A percentile compares a stretch with the other conserved stretches of the same genome.
These are phyloP conservation scores for Aspergillus ochraceoroseus DNA, from an alignment of 2,329 filamentous ascomycete species.

Conservation along the genomic window DNA sequence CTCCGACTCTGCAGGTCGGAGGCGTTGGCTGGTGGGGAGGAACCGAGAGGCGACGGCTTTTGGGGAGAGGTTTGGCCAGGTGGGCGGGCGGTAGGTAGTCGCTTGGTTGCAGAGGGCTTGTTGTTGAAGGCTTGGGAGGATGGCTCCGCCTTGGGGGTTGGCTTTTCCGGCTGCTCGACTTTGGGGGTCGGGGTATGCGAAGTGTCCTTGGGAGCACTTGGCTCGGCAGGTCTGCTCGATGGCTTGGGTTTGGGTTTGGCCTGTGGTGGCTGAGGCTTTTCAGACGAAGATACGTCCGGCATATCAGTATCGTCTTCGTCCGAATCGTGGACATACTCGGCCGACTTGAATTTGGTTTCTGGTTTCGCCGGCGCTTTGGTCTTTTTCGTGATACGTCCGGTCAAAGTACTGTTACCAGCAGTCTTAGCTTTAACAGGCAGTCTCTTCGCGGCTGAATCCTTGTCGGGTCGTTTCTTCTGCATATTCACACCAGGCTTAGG, in stretches of 20 bases:
- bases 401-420: slow-evolving; percentile 46
- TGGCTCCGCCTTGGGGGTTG: slow-evolving; percentile 25
- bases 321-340: slow-evolving; percentile 52
- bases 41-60: slow-evolving; percentile 59
- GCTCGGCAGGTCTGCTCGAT: slow-evolving; percentile 18
- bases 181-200: slow-evolving; percentile 26
- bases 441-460: slow-evolving; percentile 44
- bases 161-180: slow-evolving; percentile 22
- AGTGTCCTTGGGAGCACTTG: slow-evolving; percentile 19
- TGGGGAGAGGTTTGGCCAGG: slow-evolving; percentile 49
- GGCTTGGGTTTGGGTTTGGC: slow-evolving; percentile 21
- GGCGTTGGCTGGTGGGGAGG: slow-evolving; percentile 57
- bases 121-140: slow-evolving; percentile 19
- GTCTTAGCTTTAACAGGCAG: slow-evolving; percentile 45
- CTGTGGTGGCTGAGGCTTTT: slow-evolving; percentile 19
- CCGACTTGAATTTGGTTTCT: slow-evolving; percentile 50
- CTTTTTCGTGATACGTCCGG: slow-evolving; percentile 45
- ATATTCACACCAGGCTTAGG: slow-evolving; percentile 26
- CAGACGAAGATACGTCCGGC: slow-evolving; percentile 28
- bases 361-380: slow-evolving; percentile 37
- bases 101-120: slow-evolving; percentile 36
- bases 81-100: slow-evolving; percentile 35
- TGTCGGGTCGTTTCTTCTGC: slow-evolving; percentile 40
- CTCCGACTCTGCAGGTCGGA: slow-evolving; percentile 52
- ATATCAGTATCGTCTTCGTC: slow-evolving; percentile 47